Conservation (phyloP, 1,284 basidiomycete genomes). For the Cystobasidium slooffiae region DNA sequence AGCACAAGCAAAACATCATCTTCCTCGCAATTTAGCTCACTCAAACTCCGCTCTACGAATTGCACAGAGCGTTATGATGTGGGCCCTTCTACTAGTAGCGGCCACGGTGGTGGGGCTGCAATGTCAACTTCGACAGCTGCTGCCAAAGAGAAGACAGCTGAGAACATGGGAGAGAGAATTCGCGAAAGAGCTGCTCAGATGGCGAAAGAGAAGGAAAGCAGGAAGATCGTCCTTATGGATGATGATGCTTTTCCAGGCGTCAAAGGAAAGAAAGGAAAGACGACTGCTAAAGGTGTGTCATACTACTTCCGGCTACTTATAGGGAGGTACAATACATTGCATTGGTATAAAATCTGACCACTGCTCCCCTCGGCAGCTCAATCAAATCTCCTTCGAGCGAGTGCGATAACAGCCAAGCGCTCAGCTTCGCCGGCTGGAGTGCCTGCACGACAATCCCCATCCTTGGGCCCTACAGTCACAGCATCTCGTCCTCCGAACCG, state of each 20-base stretch:
- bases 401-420: constrained; percentile 10
- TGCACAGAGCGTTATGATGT: constrained; percentile 2
- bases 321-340: not conserved
- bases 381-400: constrained; percentile 18
- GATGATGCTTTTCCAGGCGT: constrained; percentile 19
- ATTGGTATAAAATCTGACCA: not conserved
- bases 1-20: constrained; percentile 7
- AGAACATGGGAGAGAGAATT: constrained; percentile 41
- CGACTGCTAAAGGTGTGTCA: constrained; percentile 16
- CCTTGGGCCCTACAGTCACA: constrained; percentile 5
- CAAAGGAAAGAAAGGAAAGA: constrained; percentile 21
- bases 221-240: constrained; percentile 39
- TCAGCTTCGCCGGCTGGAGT: constrained; percentile 33
- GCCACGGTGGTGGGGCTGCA: not conserved
- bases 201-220: constrained; percentile 31
- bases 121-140: not conserved
- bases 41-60: not conserved
- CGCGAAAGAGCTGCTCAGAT: constrained; percentile 32
- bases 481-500: constrained; percentile 22
- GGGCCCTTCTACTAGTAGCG: constrained; percentile 9
- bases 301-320: not conserved
- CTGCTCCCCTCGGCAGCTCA: not conserved
- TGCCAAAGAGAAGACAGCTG: constrained; percentile 31
- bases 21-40: constrained; percentile 3
- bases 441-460: constrained; percentile 16